Percentiles rank a stretch among this genome's conserved stretches.
Evolutionary conservation across 352 stramenopile genomes (phyloP).

Genomic region (Thalassiosira hispida): DNA sequence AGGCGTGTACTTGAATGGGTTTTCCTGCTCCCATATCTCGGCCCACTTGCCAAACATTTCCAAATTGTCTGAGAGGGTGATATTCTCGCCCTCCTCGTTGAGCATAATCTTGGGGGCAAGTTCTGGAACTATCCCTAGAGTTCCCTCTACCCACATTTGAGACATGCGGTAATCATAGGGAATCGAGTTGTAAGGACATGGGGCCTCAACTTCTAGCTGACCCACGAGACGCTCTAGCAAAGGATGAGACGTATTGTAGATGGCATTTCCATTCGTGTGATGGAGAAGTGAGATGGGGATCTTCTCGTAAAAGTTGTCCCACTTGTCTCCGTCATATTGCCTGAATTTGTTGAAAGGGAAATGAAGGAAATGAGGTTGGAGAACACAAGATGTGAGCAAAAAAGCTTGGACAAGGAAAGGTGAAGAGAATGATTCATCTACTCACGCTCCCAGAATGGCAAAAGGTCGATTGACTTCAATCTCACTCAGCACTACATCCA

Average conservation of each 20-base stretch:
- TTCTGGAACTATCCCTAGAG: slow-evolving; percentile 58
- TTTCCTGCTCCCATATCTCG: slow-evolving; percentile 55
- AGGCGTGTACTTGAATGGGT: slow-evolving; percentile 61
- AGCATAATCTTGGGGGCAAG: slow-evolving; percentile 71
- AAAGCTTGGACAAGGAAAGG: neutral
- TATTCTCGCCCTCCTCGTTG: slow-evolving; percentile 66
- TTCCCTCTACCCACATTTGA: slow-evolving; percentile 73
- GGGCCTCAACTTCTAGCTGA: slow-evolving; percentile 69
- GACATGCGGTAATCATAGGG: slow-evolving; percentile 75
- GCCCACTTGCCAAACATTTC: slow-evolving; percentile 59
- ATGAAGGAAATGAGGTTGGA: neutral
- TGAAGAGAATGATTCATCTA: neutral
- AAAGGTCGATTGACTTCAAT: slow-evolving; percentile 63
- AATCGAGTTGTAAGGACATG: slow-evolving; percentile 71
- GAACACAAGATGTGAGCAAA: neutral
- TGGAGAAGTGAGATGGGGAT: slow-evolving; percentile 67
- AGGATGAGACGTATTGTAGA: slow-evolving; percentile 75
- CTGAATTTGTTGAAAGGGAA: slow-evolving; percentile 20
- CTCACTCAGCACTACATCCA: slow-evolving; percentile 73
- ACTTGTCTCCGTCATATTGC: slow-evolving; percentile 75
- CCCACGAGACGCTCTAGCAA: slow-evolving; percentile 62
- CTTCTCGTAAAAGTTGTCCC: slow-evolving; percentile 73
- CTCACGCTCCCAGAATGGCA: slow-evolving; percentile 70
- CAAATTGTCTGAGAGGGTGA: slow-evolving; percentile 61
- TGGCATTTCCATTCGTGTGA: slow-evolving; percentile 79